Base-by-base conservation (phyloP, 495 filamentous ascomycete species). In the Aspergillus nanangensis region DNA sequence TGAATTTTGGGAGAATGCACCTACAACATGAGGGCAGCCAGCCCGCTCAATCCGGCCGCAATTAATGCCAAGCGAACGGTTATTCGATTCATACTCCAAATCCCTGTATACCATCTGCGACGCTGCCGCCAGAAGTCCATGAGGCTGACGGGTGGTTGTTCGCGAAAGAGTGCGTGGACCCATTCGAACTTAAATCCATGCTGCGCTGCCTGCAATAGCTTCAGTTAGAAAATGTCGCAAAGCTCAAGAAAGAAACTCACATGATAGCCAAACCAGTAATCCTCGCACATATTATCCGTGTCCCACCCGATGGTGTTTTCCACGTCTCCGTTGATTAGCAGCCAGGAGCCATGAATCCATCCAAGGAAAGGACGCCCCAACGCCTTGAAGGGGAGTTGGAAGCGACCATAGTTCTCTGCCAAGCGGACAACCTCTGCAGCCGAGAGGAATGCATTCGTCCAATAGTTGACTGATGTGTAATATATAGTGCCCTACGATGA, bases 241-340 rank as follows among this genome's bases (percentile, higher is more conserved):
- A 11, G 25, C 5, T 29, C 37, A n/a, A 13, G 19, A 8, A 31
- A 5, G 11, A n/a, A n/a, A n/a, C 47, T 44, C 10, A 51, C 48
- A 37, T 51, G 42, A 24, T 36, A 45, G 3, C 41, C 48, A 31
- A 51, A 45, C 48, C 48, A 51, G 13, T 51, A 40, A 15, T 51
- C 41, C 36, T 51, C 48, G 19, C 41, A 45, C 36, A 51, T 18
- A 37, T 45, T 45, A 8, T 51, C 48, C 17, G 48, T 51, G 14
- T 51, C 41, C 48, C 48, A 51, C 1, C 25, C 27, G 22, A 45
- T 41, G 2, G 14, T 33, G 23, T 45, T 51, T 27, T 51, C 48
- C 2, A 51, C 36, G 17, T 37, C 36, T 3, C 48, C 48, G 14
- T 51, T 51, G 18, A 51, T 40, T 18, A 51, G n/a, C 1, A 41